Percentiles rank a stretch among this genome's conserved stretches.
phyloP scores from a whole-genome alignment of 2,329 filamentous ascomycete species.

The Claviceps africana region DNA sequence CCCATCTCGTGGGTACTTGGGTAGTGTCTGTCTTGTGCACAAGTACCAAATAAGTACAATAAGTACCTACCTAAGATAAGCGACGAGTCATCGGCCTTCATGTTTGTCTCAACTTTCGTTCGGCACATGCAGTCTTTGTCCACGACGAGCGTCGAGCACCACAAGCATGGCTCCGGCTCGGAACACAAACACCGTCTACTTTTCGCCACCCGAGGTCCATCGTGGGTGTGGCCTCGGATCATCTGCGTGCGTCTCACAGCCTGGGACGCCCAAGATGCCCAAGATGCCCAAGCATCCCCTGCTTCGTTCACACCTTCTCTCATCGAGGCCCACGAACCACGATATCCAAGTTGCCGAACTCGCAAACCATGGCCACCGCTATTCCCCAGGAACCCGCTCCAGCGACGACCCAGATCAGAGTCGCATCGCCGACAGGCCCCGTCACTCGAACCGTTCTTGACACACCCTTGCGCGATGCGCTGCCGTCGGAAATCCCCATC shows the following conservation, averaged over 20 bases:
- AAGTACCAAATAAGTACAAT: no score
- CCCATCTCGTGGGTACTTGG: no score
- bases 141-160: no score
- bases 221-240: background rate
- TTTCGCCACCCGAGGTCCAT: no score
- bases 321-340: background rate
- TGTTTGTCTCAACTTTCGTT: no score
- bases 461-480: slow-evolving; percentile 23
- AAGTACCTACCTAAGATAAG: no score
- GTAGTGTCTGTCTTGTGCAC: no score
- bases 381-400: background rate
- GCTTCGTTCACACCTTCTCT: background rate
- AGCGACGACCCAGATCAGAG: slow-evolving; percentile 17
- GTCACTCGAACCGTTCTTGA: slow-evolving; percentile 21
- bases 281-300: no score
- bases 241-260: background rate
- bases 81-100: no score
- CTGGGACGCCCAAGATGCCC: background rate
- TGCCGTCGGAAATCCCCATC: slow-evolving; percentile 34
- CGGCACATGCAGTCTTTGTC: background rate
- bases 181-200: no score
- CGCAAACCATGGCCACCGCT: slow-evolving; percentile 2
- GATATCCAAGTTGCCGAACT: background rate
- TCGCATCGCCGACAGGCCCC: slow-evolving; percentile 24
- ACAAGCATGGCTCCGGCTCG: no score